Base-by-base conservation (phyloP, 805 yeast species). In the Candida germanica region DNA sequence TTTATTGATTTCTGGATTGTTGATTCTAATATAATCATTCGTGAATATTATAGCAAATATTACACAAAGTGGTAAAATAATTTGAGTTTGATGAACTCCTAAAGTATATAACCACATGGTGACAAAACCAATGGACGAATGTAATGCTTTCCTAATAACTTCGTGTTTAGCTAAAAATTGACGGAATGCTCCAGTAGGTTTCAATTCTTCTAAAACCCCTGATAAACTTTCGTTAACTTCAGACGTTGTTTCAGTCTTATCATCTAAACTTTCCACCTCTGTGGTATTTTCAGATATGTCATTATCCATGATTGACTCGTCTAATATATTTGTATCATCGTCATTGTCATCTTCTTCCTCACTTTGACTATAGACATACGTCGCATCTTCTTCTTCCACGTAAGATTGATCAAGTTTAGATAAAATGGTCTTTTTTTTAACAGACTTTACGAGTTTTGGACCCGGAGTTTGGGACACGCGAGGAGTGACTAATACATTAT, bases 91-190 rank as follows among this genome's bases (percentile, higher is more conserved):
- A 41, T 75, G 71, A 8, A 71, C 64, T 7, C 89, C 88, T 27
- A 60, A 53, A 0, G 83, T 71, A 57, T 88, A 91, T 22, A 87
- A 62, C 49, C 73, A 82, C 26, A 93, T 59, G 2, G 97, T 81
- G 28, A 89, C 48, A 44, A 88, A 73, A 0, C 97, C 98, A 32
- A 89, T 87, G 1, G 93, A 83, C 6, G 91, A 84, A 58, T 93
- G 98, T 41, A 93, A 77, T 3, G 75, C 63, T 58, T 93, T 93
- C 51, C 98, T 75, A 4, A 95, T 94, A 12, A 93, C 66, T 60
- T 93, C 98, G 54, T 93, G 88, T 51, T 83, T 83, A 24, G 81
- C 75, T 33, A 83, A 61, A 50, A 82, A 80, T 29, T 39, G 38
- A 24, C 50, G 29, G 18, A 37, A 21, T 21, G 26, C 34, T 8